These are phyloP conservation scores for Pleurotus cornucopiae DNA, from an alignment of 768 basidiomycete species.

Conservation along the genomic window DNA sequence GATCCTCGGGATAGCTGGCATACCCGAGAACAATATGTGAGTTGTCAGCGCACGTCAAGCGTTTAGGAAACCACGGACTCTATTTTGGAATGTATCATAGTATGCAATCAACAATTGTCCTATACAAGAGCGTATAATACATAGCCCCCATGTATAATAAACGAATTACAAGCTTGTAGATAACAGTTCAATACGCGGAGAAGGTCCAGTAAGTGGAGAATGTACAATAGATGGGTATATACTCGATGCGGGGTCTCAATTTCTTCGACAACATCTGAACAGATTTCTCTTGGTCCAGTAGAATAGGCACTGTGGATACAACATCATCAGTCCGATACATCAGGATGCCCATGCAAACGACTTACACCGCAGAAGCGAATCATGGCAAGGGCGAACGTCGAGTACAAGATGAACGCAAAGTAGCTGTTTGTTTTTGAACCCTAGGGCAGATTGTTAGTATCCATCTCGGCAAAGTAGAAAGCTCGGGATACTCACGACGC, in stretches of 20 bases:
- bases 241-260: conserved; percentile 30
- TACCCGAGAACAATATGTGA: no score
- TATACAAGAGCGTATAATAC: no score
- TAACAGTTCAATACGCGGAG: no score
- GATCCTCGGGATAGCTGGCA: no score
- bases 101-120: no score
- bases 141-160: no score
- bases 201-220: no score
- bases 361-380: conserved; percentile 57
- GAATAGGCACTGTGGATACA: conserved; percentile 58
- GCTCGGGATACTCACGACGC: not conserved
- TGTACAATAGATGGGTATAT: not conserved
- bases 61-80: no score
- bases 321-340: not conserved
- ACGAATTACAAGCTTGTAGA: no score
- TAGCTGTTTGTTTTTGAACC: conserved; percentile 44
- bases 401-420: conserved; percentile 57
- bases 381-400: conserved; percentile 51
- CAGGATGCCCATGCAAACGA: conserved; percentile 6
- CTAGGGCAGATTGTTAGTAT: not conserved
- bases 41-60: no score
- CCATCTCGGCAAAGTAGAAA: not conserved
- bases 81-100: no score
- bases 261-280: conserved; percentile 77
- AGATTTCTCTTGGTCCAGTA: conserved; percentile 83